These are phyloP conservation scores for Chlorella sp. DNA, from an alignment of 139 green algal species.

Conservation along the genomic window DNA sequence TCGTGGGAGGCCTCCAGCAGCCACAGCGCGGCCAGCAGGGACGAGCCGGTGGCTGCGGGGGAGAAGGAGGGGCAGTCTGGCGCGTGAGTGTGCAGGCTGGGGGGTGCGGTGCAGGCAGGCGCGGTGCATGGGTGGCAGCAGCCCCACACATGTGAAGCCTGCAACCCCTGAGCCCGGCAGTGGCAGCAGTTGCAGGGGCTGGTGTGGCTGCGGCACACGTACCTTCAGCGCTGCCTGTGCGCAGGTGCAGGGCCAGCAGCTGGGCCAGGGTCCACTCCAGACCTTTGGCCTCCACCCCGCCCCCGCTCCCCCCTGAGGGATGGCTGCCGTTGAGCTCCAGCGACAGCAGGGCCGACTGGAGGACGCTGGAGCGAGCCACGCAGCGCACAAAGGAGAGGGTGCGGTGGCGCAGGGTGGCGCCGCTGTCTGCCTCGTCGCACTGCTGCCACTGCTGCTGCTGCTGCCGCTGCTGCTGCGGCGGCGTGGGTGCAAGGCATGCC, in stretches of 20 bases:
- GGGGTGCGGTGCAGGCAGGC: not conserved
- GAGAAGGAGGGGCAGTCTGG: not conserved
- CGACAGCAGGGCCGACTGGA: not conserved
- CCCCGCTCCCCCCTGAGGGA: not conserved
- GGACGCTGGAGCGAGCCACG: no score
- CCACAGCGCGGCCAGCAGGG: slow-evolving; percentile 8
- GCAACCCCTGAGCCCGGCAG: no score
- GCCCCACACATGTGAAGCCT: no score
- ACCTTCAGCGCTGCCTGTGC: not conserved
- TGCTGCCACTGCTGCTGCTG: not conserved
- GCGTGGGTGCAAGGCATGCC: no score
- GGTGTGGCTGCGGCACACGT: not conserved
- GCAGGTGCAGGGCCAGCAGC: not conserved
- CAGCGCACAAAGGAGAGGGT: not conserved
- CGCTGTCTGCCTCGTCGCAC: not conserved
- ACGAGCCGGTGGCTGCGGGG: not conserved
- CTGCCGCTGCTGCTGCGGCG: not conserved
- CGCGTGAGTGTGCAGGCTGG: not conserved
- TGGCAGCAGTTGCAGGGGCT: rapidly evolving
- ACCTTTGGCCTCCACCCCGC: not conserved
- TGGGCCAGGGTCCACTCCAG: slow-evolving; percentile 5
- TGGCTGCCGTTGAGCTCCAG: not conserved
- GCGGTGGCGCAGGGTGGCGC: not conserved
- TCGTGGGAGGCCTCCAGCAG: not conserved
- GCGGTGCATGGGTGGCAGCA: not conserved